These are phyloP conservation scores for Coniosporium apollinis DNA, from an alignment of 495 filamentous ascomycete genomes.

Conservation along the genomic window DNA sequence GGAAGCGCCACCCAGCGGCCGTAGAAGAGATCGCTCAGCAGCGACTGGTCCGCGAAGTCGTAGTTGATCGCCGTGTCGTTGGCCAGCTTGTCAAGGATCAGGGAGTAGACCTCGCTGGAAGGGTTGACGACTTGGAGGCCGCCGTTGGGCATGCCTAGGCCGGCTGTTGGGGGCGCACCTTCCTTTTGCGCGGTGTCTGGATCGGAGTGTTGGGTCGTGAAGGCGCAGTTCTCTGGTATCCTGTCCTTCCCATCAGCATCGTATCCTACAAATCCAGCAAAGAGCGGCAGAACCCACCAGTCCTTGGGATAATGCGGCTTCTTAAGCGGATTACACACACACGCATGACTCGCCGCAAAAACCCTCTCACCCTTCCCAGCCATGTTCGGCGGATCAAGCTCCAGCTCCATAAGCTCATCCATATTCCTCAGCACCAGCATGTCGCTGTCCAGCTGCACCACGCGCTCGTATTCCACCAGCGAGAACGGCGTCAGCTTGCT, in stretches of 20 bases:
- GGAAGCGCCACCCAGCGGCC: conserved; percentile 57
- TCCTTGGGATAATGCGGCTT: conserved; percentile 57
- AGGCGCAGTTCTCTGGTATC: conserved; percentile 59
- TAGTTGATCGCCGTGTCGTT: conserved; percentile 32
- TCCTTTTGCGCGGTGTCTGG: conserved; percentile 38
- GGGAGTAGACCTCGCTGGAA: conserved; percentile 32
- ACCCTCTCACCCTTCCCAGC: conserved; percentile 38
- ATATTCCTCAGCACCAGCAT: conserved; percentile 67
- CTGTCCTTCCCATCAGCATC: conserved; percentile 17
- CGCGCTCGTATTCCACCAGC: conserved; percentile 49
- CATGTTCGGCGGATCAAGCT: conserved; percentile 39
- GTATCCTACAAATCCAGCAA: no score
- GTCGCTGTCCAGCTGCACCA: conserved; percentile 71
- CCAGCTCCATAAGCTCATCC: conserved; percentile 70
- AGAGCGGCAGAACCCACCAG: conserved; percentile 34
- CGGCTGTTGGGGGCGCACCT: conserved; percentile 33
- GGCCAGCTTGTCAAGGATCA: conserved; percentile 35
- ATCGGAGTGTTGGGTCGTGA: conserved; percentile 46
- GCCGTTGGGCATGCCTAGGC: conserved; percentile 53
- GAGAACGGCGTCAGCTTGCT: conserved; percentile 65
- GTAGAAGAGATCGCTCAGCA: conserved; percentile 48
- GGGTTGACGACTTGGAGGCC: conserved; percentile 62
- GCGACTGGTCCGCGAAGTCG: conserved; percentile 61
- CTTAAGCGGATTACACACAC: conserved; percentile 63
- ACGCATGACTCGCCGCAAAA: conserved; percentile 62